These are phyloP conservation scores for Bauhinia variegata DNA, from an alignment of 306 rosid species.

Conservation along the genomic window DNA sequence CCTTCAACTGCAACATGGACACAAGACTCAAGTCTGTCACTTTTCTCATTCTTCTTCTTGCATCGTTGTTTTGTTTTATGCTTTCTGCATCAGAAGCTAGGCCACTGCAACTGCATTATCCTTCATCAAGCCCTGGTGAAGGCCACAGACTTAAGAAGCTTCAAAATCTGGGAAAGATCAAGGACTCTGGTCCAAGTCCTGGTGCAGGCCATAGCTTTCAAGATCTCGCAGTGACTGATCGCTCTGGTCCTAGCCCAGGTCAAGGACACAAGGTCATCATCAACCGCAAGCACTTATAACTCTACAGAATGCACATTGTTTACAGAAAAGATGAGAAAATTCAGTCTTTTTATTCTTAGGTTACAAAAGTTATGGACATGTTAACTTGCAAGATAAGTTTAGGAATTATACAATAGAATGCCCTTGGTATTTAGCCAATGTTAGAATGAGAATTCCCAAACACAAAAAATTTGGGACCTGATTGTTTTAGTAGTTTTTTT, in stretches of 20 bases:
- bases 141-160: constrained; percentile 29
- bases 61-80: constrained; percentile 18
- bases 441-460: too few relatives aligned
- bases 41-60: constrained; percentile 35
- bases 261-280: constrained; percentile 26
- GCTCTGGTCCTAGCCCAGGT: constrained; percentile 61
- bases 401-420: not conserved
- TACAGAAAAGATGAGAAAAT: not conserved
- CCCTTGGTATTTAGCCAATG: not conserved
- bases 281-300: not conserved
- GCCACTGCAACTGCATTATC: constrained; percentile 15
- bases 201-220: constrained; percentile 47
- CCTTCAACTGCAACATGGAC: constrained; percentile 42
- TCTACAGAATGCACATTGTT: not conserved
- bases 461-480: too few relatives aligned
- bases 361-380: not conserved
- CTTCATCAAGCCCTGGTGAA: constrained; percentile 22
- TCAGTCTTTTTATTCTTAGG: not conserved
- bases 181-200: constrained; percentile 51
- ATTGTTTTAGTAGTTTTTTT: not conserved
- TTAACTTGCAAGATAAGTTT: constrained; percentile 14
- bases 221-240: not conserved
- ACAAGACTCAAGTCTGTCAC: constrained; percentile 40
- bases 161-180: constrained; percentile 20
- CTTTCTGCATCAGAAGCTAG: constrained; percentile 45